These are phyloP conservation scores for Fusarium globosum DNA, from an alignment of 2,329 filamentous ascomycete species.

Conservation along the genomic window DNA sequence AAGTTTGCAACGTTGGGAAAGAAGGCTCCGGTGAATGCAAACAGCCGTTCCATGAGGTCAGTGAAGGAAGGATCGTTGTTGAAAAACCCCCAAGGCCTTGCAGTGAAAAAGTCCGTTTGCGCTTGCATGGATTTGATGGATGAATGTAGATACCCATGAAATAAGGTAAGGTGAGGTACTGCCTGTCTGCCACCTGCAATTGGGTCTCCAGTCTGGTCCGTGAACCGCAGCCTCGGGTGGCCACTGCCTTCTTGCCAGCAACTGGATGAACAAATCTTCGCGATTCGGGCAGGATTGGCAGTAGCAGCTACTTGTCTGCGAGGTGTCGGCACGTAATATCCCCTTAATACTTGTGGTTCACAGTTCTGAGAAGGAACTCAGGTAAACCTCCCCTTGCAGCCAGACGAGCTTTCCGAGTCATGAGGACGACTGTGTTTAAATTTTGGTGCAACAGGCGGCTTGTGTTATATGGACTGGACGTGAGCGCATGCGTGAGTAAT, in stretches of 20 bases:
- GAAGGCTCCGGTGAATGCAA: not conserved
- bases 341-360: slow-evolving; percentile 15
- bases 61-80: slow-evolving; percentile 3
- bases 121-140: slow-evolving; percentile 19
- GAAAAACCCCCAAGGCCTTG: not conserved
- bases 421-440: slow-evolving; percentile 15
- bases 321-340: not conserved
- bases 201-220: slow-evolving; percentile 20
- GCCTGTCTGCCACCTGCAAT: slow-evolving; percentile 12
- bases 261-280: not conserved
- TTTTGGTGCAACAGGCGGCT: slow-evolving; percentile 25
- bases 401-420: slow-evolving; percentile 27
- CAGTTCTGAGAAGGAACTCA: slow-evolving; percentile 2
- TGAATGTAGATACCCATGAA: slow-evolving; percentile 22
- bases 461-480: not conserved
- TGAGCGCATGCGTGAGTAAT: slow-evolving; percentile 4
- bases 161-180: not conserved
- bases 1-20: not conserved
- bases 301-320: not conserved
- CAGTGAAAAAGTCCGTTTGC: slow-evolving; percentile 18
- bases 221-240: slow-evolving; percentile 32
- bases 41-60: not conserved
- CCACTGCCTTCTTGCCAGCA: slow-evolving; percentile 17
- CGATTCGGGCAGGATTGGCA: slow-evolving; percentile 1
- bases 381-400: slow-evolving; percentile 16